phyloP scores from a whole-genome alignment of 2,329 filamentous ascomycete species.

The Sarocladiaceae sp. region DNA sequence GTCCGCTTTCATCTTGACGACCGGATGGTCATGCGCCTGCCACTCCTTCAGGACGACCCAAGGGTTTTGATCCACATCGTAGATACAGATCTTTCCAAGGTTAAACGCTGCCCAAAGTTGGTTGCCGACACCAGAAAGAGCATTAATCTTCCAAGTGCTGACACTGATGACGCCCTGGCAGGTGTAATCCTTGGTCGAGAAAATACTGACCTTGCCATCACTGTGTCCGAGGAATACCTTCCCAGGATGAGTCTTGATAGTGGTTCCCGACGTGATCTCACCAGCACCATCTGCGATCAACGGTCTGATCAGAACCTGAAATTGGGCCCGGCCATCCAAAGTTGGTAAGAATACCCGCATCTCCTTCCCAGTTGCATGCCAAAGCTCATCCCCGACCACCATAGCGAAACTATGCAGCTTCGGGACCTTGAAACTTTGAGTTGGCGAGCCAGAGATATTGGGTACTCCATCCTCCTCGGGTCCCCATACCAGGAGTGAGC shows the following conservation, averaged over 20 bases:
- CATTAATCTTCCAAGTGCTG: constrained; percentile 93
- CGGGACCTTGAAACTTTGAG: constrained; percentile 70
- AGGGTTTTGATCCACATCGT: constrained; percentile 76
- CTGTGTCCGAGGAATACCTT: constrained; percentile 86
- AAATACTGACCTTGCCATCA: constrained; percentile 94
- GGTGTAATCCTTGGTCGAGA: constrained; percentile 70
- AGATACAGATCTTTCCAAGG: constrained; percentile 89
- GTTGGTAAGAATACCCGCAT: constrained; percentile 79
- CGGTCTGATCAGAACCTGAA: constrained; percentile 71
- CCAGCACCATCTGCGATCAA: constrained; percentile 69
- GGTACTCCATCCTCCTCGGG: constrained; percentile 69
- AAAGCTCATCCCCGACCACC: constrained; percentile 77
- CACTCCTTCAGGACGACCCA: constrained; percentile 95
- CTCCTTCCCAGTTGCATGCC: constrained; percentile 84
- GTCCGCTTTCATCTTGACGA: constrained; percentile 74
- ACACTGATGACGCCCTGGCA: constrained; percentile 80
- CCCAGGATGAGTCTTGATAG: constrained; percentile 68
- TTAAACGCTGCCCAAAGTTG: constrained; percentile 93
- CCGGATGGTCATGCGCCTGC: constrained; percentile 82
- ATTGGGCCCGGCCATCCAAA: constrained; percentile 60
- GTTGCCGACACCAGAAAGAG: constrained; percentile 73
- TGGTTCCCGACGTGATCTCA: constrained; percentile 81
- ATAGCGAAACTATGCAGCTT: constrained; percentile 85
- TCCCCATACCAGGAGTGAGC: constrained; percentile 82
- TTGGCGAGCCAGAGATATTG: constrained; percentile 67